Percentiles rank a stretch among this genome's conserved stretches.
Evolutionary conservation across 176 grass and related monocot genomes (phyloP).

Genomic region (Pharus latifolius): DNA sequence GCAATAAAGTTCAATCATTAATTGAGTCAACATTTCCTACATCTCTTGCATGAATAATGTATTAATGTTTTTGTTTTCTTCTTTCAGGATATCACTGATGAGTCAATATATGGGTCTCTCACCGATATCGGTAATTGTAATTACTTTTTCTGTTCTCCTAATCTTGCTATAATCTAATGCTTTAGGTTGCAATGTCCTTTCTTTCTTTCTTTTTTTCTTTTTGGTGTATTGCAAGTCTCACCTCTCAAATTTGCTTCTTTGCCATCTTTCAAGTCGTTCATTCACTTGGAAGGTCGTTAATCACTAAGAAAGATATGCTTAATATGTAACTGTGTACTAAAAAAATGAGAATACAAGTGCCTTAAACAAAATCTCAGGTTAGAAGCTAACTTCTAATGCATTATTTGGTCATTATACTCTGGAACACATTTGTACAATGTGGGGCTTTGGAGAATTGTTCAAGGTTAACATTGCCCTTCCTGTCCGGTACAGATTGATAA

Average conservation of each 20-base stretch:
- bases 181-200: background rate
- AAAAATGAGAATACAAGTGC: background rate
- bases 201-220: background rate
- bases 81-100: slow-evolving; percentile 49
- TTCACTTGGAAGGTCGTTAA: background rate
- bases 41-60: slow-evolving; percentile 3
- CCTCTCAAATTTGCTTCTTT: too few species aligned
- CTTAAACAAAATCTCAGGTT: background rate
- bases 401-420: background rate
- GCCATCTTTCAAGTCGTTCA: background rate
- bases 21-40: background rate
- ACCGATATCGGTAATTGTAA: slow-evolving; percentile 53
- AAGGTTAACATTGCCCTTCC: background rate
- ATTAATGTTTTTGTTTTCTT: slow-evolving; percentile 15
- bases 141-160: background rate
- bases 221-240: background rate
- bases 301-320: background rate
- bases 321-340: background rate
- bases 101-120: slow-evolving; percentile 71
- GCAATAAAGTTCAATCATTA: background rate
- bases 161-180: background rate
- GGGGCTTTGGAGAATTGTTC: background rate
- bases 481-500: background rate
- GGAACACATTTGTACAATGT: background rate
- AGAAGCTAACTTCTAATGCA: background rate